phyloP scores from a whole-genome alignment of 176 grass and related monocot species.

The Tuctoria greenei region DNA sequence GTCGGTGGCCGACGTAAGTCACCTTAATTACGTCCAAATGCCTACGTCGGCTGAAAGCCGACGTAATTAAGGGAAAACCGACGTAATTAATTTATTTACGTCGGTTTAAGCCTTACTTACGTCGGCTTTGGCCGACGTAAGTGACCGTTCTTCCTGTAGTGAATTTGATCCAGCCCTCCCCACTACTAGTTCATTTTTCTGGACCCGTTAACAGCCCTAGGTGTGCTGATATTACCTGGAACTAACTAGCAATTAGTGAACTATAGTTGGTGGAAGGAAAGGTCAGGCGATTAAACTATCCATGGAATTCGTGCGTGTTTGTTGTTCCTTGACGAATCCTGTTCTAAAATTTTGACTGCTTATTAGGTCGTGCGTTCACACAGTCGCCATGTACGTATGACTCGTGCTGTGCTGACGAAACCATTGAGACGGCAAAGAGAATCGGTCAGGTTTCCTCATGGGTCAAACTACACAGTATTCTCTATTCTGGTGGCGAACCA shows the following conservation, averaged over 20 bases:
- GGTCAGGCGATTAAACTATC: neutral
- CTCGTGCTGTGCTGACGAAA: slow-evolving; percentile 30
- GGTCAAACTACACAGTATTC: slow-evolving; percentile 23
- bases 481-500: neutral
- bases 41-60: no score
- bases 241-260: neutral
- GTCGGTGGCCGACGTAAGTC: no score
- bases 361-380: slow-evolving; percentile 46
- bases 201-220: no score
- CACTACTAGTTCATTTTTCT: no score
- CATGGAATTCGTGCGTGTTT: neutral
- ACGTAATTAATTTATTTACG: no score
- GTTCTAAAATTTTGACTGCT: slow-evolving; percentile 39
- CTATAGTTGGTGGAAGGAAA: neutral
- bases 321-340: slow-evolving; percentile 32
- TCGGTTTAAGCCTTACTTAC: no score
- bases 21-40: no score
- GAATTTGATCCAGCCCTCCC: no score
- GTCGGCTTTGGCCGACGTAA: no score
- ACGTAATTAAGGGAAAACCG: no score
- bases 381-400: neutral
- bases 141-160: no score
- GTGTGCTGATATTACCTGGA: neutral
- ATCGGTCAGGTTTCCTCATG: slow-evolving; percentile 2
- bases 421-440: slow-evolving; percentile 11